phyloP scores from a whole-genome alignment of 805 yeast species.

The Cyberlindnera misumaiensis region DNA sequence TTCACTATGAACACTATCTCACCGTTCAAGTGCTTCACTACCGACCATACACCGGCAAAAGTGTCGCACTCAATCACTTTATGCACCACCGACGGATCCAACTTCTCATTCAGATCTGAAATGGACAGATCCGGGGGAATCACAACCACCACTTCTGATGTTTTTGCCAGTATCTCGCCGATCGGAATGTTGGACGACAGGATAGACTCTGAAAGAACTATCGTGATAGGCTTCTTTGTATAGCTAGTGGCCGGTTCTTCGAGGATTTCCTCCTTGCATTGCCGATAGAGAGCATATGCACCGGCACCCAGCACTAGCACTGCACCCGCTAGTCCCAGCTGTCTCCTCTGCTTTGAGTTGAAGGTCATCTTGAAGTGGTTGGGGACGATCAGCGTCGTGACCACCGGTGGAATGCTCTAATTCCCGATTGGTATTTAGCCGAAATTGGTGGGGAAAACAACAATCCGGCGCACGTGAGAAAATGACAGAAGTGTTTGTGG shows the following conservation, averaged over 20 bases:
- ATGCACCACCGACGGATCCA: conserved; percentile 24
- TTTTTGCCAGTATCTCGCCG: conserved; percentile 18
- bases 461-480: too few relatives aligned
- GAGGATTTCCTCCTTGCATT: conserved; percentile 1
- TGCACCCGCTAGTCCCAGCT: conserved; percentile 7
- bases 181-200: conserved; percentile 21
- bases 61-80: conserved; percentile 34
- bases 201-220: conserved; percentile 22
- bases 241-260: conserved; percentile 7
- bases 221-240: conserved; percentile 19
- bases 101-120: conserved; percentile 12
- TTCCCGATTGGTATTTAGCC: too few relatives aligned
- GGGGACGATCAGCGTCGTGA: too few relatives aligned
- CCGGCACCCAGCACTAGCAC: conserved; percentile 7
- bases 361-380: neutral
- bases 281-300: conserved; percentile 10
- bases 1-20: conserved; percentile 25
- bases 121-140: conserved; percentile 26
- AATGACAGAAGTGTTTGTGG: too few relatives aligned
- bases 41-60: conserved; percentile 43
- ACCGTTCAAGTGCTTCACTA: conserved; percentile 44
- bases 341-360: conserved; percentile 4
- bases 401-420: too few relatives aligned
- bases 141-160: conserved; percentile 28
- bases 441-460: too few relatives aligned